A percentile compares a stretch with the other conserved stretches of the same genome.
These are phyloP conservation scores for Ophiosphaerella herpotricha DNA, from an alignment of 2,329 filamentous ascomycete genomes.

Conservation along the genomic window DNA sequence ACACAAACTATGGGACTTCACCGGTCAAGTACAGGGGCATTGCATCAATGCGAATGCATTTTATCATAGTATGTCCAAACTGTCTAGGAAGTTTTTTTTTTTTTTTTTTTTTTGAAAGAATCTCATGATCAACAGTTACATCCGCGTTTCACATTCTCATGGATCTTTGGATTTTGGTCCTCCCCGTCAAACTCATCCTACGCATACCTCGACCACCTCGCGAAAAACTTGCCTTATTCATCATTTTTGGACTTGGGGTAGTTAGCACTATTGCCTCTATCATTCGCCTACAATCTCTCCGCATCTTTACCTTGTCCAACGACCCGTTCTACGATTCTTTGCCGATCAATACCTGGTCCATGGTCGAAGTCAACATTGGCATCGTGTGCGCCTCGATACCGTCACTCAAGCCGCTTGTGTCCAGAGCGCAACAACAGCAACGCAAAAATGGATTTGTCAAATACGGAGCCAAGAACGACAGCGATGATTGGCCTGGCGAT, in stretches of 20 bases:
- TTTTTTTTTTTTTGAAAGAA: too few relatives aligned
- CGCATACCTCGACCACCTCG: slow-evolving; percentile 78
- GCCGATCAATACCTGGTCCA: slow-evolving; percentile 85
- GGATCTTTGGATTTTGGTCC: slow-evolving; percentile 79
- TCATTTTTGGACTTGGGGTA: slow-evolving; percentile 81
- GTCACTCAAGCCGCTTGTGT: slow-evolving; percentile 75
- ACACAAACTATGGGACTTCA: slow-evolving; percentile 36
- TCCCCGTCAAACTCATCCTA: slow-evolving; percentile 84
- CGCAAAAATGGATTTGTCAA: slow-evolving; percentile 17
- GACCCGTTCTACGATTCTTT: slow-evolving; percentile 72
- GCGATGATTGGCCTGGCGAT: slow-evolving; percentile 1
- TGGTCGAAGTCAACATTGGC: slow-evolving; percentile 86
- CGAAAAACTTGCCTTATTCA: slow-evolving; percentile 81
- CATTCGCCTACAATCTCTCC: slow-evolving; percentile 56
- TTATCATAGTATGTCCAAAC: slow-evolving; percentile 28
- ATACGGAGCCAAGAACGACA: slow-evolving; percentile 1
- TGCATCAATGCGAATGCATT: slow-evolving; percentile 38
- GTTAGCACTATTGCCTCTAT: slow-evolving; percentile 87
- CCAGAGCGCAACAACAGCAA: slow-evolving; percentile 20
- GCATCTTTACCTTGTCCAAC: slow-evolving; percentile 43
- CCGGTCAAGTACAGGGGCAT: slow-evolving; percentile 24
- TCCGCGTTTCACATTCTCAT: slow-evolving; percentile 86
- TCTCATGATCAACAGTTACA: slow-evolving; percentile 19
- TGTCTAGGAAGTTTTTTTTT: too few relatives aligned
- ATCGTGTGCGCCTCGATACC: slow-evolving; percentile 88